Percentiles rank a stretch among this genome's conserved stretches.
Evolutionary conservation across 192 early-diverging fungal genomes (phyloP).

Genomic region (Umbelopsis vinacea): DNA sequence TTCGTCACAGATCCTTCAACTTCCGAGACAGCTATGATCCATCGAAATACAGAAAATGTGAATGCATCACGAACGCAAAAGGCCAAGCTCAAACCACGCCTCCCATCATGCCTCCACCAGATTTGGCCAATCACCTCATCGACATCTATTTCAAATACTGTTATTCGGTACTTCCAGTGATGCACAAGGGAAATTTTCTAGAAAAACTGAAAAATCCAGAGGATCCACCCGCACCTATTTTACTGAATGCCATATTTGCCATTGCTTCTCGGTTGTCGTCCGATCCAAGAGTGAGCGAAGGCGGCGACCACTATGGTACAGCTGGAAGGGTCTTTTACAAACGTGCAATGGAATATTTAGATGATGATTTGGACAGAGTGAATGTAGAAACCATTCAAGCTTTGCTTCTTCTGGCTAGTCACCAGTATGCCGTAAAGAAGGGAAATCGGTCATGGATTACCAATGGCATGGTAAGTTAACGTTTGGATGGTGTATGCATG

Average conservation of each 20-base stretch:
- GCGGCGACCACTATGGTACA: constrained; percentile 45
- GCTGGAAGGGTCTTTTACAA: constrained; percentile 61
- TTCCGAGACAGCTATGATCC: constrained; percentile 29
- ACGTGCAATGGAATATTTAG: constrained; percentile 69
- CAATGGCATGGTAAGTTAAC: constrained; percentile 61
- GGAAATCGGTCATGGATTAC: constrained; percentile 74
- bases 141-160: constrained; percentile 64
- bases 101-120: constrained; percentile 63
- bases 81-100: constrained; percentile 29
- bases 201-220: background rate
- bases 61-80: background rate
- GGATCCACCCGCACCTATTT: constrained; percentile 30
- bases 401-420: constrained; percentile 65
- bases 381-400: constrained; percentile 64
- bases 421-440: constrained; percentile 70
- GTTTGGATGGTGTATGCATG: background rate
- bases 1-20: constrained; percentile 47
- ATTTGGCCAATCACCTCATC: constrained; percentile 63
- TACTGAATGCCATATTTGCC: constrained; percentile 59
- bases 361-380: constrained; percentile 64
- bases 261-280: constrained; percentile 50
- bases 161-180: constrained; percentile 69
- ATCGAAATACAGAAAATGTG: background rate
- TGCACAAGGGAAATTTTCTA: constrained; percentile 68
- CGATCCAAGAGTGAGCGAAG: constrained; percentile 42